Percentiles rank a stretch among this genome's conserved stretches.
phyloP scores from a whole-genome alignment of 169 alveolate species.

The Neospora caninum region DNA sequence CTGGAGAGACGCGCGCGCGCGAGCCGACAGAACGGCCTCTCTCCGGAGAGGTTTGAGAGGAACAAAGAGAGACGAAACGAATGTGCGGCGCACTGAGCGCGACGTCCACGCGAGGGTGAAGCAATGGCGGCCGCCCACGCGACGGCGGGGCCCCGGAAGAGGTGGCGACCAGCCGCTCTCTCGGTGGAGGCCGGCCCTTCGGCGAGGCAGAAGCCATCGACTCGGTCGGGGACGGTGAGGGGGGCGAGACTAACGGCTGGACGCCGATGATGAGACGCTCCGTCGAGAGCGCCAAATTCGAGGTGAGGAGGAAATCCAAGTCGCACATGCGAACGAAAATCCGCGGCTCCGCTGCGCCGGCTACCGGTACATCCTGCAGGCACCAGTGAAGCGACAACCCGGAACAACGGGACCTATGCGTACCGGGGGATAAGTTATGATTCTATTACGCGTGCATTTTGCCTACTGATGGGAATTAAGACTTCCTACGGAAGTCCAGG shows the following conservation, averaged over 20 bases:
- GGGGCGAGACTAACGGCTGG: background rate
- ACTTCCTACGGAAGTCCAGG: too few relatives aligned
- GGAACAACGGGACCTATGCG: too few relatives aligned
- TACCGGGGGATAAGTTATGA: too few relatives aligned
- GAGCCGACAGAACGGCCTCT: background rate
- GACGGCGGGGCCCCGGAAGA: background rate
- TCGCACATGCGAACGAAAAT: conserved; percentile 8
- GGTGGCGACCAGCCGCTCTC: background rate
- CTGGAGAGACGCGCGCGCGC: too few relatives aligned
- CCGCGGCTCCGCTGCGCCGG: background rate
- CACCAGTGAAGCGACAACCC: background rate
- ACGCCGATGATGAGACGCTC: background rate
- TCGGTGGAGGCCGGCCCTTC: background rate
- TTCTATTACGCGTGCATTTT: too few relatives aligned
- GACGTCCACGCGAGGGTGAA: conserved; percentile 8
- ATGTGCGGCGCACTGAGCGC: background rate
- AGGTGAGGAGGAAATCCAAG: background rate
- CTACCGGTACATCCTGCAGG: conserved; percentile 4
- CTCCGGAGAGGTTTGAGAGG: background rate
- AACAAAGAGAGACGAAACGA: background rate
- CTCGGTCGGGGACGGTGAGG: background rate
- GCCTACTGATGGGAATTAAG: too few relatives aligned
- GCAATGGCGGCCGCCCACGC: background rate
- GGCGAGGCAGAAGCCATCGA: background rate
- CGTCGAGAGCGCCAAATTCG: background rate